Percentiles rank a stretch among this genome's conserved stretches.
Conservation (phyloP, 352 stramenopile genomes). For the Blastocystis sp. region DNA sequence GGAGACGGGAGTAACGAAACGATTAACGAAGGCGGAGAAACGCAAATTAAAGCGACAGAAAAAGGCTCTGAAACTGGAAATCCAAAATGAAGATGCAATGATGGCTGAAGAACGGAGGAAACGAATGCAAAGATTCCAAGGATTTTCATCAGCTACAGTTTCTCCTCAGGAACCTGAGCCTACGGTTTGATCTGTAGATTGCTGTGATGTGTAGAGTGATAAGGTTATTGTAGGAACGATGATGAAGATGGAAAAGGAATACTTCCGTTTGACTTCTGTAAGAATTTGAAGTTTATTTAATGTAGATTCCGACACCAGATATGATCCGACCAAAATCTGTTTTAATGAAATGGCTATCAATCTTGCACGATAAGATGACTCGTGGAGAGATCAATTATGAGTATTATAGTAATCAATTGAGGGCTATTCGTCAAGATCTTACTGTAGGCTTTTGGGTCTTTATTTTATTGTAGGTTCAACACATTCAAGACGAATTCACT, state of each 20-base stretch:
- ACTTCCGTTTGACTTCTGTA: conserved; percentile 52
- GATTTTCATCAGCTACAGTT: neutral
- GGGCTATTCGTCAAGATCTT: conserved; percentile 95
- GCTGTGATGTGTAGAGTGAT: neutral
- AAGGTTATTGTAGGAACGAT: conserved; percentile 54
- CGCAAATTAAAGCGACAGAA: neutral
- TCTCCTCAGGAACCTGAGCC: neutral
- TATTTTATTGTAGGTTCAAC: conserved; percentile 74
- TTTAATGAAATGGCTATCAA: conserved; percentile 10
- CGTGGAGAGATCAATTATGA: conserved; percentile 30
- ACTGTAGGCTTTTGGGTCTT: conserved; percentile 72
- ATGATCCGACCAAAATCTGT: conserved; percentile 57
- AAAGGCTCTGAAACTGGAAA: neutral
- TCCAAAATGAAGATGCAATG: neutral
- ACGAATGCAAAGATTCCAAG: neutral
- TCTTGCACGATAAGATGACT: conserved; percentile 1
- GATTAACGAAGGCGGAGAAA: neutral
- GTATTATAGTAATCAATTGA: conserved; percentile 87
- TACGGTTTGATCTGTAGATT: neutral
- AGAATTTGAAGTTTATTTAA: neutral
- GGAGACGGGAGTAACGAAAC: neutral
- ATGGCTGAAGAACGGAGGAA: neutral
- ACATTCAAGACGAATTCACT: conserved; percentile 71
- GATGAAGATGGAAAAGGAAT: conserved; percentile 66
- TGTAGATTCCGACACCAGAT: conserved; percentile 35